Evolutionary conservation across 805 yeast genomes (phyloP).

Genomic region (Yueomyces sinensis): DNA sequence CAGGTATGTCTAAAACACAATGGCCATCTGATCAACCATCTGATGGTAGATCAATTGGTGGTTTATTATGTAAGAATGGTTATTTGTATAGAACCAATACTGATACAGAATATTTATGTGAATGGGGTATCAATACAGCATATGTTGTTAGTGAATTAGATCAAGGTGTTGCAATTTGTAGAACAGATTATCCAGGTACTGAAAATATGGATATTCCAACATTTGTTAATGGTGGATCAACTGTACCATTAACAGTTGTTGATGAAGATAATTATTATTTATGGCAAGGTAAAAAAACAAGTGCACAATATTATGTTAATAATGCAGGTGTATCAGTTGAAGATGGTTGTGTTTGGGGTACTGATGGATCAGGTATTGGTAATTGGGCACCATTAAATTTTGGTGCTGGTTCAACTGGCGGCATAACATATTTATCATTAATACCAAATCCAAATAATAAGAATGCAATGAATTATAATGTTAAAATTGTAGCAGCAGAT

Average conservation of each 20-base stretch:
- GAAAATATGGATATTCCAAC: slow-evolving; percentile 98
- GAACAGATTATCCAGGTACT: slow-evolving; percentile 98
- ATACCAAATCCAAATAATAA: slow-evolving; percentile 90
- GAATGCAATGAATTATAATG: slow-evolving; percentile 53
- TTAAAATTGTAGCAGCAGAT: slow-evolving; percentile 63
- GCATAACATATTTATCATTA: slow-evolving; percentile 70
- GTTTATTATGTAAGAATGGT: slow-evolving; percentile 75
- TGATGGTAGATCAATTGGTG: slow-evolving; percentile 87
- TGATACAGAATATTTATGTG: slow-evolving; percentile 58
- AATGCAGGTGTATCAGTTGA: slow-evolving; percentile 83
- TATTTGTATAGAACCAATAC: slow-evolving; percentile 71
- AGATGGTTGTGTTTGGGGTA: slow-evolving; percentile 94
- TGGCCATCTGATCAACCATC: slow-evolving; percentile 87
- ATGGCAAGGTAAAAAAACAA: slow-evolving; percentile 74
- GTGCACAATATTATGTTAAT: slow-evolving; percentile 95
- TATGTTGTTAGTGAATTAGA: slow-evolving; percentile 48
- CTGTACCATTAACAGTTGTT: slow-evolving; percentile 64
- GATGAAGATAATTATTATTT: slow-evolving; percentile 62
- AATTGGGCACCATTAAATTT: slow-evolving; percentile 97
- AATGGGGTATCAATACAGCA: slow-evolving; percentile 70
- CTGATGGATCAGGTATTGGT: slow-evolving; percentile 65
- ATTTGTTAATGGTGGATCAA: slow-evolving; percentile 51
- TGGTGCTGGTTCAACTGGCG: slow-evolving; percentile 75
- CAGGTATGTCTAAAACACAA: slow-evolving; percentile 98
- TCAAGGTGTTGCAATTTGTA: slow-evolving; percentile 74